Base-by-base conservation (phyloP, 257 asterid genomes). In the Mitragyna speciosa region DNA sequence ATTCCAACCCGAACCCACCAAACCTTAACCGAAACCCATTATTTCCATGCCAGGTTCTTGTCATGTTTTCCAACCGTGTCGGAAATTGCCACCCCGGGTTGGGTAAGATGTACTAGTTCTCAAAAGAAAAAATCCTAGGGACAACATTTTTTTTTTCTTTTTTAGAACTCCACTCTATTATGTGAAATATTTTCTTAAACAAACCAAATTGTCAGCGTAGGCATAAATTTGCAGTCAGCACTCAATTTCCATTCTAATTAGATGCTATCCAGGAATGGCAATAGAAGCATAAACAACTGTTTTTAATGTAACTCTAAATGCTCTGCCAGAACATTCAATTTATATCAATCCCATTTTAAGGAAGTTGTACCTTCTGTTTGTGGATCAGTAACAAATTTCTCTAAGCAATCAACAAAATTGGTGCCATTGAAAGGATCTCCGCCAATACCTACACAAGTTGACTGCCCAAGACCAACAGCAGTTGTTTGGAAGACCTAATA, bases 341-440 rank as follows among this genome's bases (percentile, higher is more conserved):
- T 36, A 56, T 48, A 72, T 36, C 72, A 72, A 41, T 72, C 78
- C 59, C 16, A 52, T 54, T 11, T n/a, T 26, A 16, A 66, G 65
- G 30, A 78, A 19, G 11, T 24, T 75, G 83, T 82, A 95, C 99
- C 98, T 90, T 93, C 98, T 70, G 99, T 95, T 82, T 92, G 99
- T 56, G 99, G 98, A 88, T 95, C 98, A 82, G 89, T 88, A 43
- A 95, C 91, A 91, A 95, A 95, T 86, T 89, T 92, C 82, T 89
- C 87, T 73, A 95, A 63, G 90, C 99, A 95, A 90, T 95, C 97
- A 49, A 95, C 98, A 86, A 95, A 95, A 82, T 95, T 93, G 81
- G 99, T 95, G 76, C 98, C 99, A 81, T 93, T 95, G 90, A 95
- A 95, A 83, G 99, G 98, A 88, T 95, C 99, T 68, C 98, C 99